These are phyloP conservation scores for Lentithecium fluviatile DNA, from an alignment of 495 filamentous ascomycete genomes.

Conservation along the genomic window DNA sequence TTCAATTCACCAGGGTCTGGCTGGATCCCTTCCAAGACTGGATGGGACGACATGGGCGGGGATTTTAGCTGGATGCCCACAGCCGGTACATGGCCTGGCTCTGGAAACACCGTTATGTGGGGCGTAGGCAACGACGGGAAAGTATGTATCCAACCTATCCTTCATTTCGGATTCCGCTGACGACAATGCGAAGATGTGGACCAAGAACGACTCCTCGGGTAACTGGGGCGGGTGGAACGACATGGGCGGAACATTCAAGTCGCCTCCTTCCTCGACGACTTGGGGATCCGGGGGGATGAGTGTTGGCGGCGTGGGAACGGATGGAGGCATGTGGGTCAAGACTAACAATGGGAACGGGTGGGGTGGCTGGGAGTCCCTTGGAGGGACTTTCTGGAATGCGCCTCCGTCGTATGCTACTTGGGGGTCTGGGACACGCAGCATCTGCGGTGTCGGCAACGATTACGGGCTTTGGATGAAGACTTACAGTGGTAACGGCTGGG, in stretches of 20 bases:
- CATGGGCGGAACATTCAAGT: conserved; percentile 7
- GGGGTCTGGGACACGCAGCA: neutral
- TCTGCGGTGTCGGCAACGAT: conserved; percentile 2
- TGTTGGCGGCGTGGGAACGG: neutral
- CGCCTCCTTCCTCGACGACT: neutral
- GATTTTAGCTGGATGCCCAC: neutral
- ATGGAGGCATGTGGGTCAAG: neutral
- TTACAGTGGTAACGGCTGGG: neutral
- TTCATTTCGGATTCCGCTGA: neutral
- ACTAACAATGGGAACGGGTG: neutral
- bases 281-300: neutral
- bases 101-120: neutral
- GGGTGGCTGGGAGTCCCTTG: conserved; percentile 5
- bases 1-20: neutral
- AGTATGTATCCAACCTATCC: neutral
- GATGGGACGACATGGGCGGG: neutral
- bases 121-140: neutral
- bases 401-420: neutral
- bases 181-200: neutral
- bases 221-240: neutral
- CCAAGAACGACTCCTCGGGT: neutral
- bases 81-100: neutral
- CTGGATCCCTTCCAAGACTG: neutral
- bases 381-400: conserved; percentile 5
- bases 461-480: neutral